Evolutionary conservation across 176 grass and related monocot species (phyloP).

Genomic region (Thalia dealbata): DNA sequence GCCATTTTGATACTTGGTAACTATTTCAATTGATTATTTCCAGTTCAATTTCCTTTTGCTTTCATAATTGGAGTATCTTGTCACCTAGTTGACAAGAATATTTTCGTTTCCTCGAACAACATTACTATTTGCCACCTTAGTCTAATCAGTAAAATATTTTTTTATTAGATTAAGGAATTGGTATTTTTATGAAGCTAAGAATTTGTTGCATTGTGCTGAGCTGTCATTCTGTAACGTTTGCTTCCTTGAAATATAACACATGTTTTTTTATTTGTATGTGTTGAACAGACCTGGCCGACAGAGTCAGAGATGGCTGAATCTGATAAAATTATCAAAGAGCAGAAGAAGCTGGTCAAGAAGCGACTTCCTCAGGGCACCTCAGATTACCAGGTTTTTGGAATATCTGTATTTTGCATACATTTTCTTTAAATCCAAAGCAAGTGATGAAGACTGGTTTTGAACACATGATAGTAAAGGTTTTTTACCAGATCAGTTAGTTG

Average conservation of each 20-base stretch:
- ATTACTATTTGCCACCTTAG: neutral
- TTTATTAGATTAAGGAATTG: neutral
- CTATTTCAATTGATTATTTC: neutral
- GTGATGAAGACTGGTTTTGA: no score
- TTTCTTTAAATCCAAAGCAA: neutral
- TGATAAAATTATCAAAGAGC: constrained; percentile 47
- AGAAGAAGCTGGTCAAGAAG: constrained; percentile 49
- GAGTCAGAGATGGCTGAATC: constrained; percentile 68
- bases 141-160: neutral
- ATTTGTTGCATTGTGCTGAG: neutral
- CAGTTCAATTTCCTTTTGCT: neutral
- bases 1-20: neutral
- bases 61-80: neutral
- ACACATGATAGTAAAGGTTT: no score
- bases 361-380: constrained; percentile 85
- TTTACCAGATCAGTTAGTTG: no score
- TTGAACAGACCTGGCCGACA: constrained; percentile 84
- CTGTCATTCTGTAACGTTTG: constrained; percentile 3
- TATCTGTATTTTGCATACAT: neutral
- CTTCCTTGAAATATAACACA: constrained; percentile 17
- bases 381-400: constrained; percentile 82
- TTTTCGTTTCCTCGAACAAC: neutral
- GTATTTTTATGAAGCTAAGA: neutral
- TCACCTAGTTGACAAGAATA: neutral
- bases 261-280: constrained; percentile 15